phyloP scores from a whole-genome alignment of 1,139 yeast species.

The Scheffersomyces lignicola region DNA sequence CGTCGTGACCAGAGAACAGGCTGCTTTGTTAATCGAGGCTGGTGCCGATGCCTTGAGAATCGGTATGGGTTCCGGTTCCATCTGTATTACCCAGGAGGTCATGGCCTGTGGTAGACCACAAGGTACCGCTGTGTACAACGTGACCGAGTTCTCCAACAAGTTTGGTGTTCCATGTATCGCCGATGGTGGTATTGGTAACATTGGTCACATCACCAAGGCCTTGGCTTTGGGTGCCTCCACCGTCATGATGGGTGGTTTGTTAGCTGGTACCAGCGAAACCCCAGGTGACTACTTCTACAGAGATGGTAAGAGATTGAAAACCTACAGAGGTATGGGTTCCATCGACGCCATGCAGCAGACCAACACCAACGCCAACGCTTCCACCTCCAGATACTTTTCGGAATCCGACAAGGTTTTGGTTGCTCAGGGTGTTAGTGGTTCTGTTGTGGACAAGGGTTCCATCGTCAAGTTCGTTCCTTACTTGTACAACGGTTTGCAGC shows the following conservation, averaged over 20 bases:
- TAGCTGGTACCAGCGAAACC: constrained; percentile 98
- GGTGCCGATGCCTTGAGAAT: constrained; percentile 99
- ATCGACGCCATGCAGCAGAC: constrained; percentile 99
- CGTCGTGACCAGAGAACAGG: constrained; percentile 98
- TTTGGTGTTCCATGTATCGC: constrained; percentile 98
- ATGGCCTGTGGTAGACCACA: constrained; percentile 99
- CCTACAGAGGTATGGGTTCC: constrained; percentile 99
- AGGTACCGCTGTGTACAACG: constrained; percentile 93
- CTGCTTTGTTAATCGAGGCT: constrained; percentile 90
- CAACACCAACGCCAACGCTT: constrained; percentile 84
- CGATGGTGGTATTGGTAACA: constrained; percentile 99
- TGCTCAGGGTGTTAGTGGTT: constrained; percentile 98
- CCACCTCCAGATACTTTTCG: constrained; percentile 96
- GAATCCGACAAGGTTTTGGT: constrained; percentile 94
- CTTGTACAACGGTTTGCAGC: constrained; percentile 93
- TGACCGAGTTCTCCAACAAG: constrained; percentile 80
- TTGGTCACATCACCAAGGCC: constrained; percentile 98
- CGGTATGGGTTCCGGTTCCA: constrained; percentile 99
- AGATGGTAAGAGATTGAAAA: constrained; percentile 96
- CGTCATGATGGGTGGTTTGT: constrained; percentile 99
- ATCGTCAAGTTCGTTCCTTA: constrained; percentile 91
- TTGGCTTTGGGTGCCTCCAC: constrained; percentile 94
- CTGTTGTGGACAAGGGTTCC: constrained; percentile 96
- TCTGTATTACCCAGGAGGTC: constrained; percentile 98
- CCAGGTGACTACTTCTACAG: constrained; percentile 98